Percentiles rank a stretch among this genome's conserved stretches.
Conservation (phyloP, 2,329 filamentous ascomycete genomes). For the Fusarium sp. region DNA sequence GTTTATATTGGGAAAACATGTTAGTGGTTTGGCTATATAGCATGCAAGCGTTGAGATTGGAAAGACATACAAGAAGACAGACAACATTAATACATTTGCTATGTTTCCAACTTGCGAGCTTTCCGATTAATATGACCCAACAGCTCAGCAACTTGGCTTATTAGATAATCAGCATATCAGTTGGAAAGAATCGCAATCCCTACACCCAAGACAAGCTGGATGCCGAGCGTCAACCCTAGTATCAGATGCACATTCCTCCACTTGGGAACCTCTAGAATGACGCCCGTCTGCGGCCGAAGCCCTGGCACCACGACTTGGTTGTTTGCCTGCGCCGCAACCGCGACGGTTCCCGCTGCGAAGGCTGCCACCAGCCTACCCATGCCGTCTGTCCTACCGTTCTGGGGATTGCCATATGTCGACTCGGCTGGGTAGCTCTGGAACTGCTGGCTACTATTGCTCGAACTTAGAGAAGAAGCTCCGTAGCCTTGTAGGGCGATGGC, state of each 20-base stretch:
- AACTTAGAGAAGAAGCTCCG: slow-evolving; percentile 32
- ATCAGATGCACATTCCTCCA: slow-evolving; percentile 49
- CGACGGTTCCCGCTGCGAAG: slow-evolving; percentile 54
- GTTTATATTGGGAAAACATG: not conserved
- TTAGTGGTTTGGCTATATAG: slow-evolving; percentile 13
- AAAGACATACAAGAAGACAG: not conserved
- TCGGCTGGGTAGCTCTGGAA: slow-evolving; percentile 58
- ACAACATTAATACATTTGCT: not conserved
- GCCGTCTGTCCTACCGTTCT: slow-evolving; percentile 43
- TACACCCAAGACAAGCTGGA: slow-evolving; percentile 47
- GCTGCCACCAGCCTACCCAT: slow-evolving; percentile 54
- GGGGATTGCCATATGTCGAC: slow-evolving; percentile 51
- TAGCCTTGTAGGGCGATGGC: slow-evolving; percentile 43
- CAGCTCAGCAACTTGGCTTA: not conserved
- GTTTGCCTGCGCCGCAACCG: slow-evolving; percentile 49
- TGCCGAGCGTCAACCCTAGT: slow-evolving; percentile 46
- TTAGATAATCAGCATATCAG: not conserved
- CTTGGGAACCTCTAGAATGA: slow-evolving; percentile 48
- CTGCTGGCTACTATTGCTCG: slow-evolving; percentile 26
- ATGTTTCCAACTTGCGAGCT: not conserved
- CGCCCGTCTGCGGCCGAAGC: slow-evolving; percentile 48
- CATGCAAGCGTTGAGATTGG: slow-evolving; percentile 35
- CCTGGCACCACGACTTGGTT: slow-evolving; percentile 43
- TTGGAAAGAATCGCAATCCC: slow-evolving; percentile 29
- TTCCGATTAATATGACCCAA: not conserved